phyloP scores from a whole-genome alignment of 208 protist species.

The Wallacemonas rigidus region DNA sequence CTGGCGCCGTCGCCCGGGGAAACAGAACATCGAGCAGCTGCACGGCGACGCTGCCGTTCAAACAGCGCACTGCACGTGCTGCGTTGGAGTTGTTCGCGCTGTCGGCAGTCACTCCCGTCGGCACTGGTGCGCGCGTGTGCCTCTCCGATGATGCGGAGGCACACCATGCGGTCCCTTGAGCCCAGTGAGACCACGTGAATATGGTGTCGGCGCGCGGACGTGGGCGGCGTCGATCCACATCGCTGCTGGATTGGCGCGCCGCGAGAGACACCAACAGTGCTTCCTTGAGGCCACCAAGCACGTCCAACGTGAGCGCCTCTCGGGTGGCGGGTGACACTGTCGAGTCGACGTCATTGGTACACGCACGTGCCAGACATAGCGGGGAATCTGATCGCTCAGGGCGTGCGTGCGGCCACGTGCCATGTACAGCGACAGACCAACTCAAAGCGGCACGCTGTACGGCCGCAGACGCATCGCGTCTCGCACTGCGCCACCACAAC shows the following conservation, averaged over 20 bases:
- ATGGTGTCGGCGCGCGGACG: not conserved
- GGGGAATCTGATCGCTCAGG: too few relatives aligned
- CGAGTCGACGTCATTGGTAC: too few relatives aligned
- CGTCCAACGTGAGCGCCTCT: not conserved
- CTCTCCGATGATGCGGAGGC: too few relatives aligned
- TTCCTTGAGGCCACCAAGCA: not conserved
- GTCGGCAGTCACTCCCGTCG: too few relatives aligned
- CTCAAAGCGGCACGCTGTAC: constrained; percentile 11
- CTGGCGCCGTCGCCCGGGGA: too few relatives aligned
- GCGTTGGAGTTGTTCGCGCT: not conserved
- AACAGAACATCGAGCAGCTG: constrained; percentile 7
- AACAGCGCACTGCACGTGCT: not conserved
- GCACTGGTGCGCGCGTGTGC: too few relatives aligned
- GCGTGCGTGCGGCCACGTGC: not conserved
- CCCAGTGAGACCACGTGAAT: not conserved
- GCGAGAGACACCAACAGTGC: not conserved
- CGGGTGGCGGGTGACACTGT: too few relatives aligned
- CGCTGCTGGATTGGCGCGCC: not conserved
- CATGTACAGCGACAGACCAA: constrained; percentile 17
- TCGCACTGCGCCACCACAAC: not conserved
- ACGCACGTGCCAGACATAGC: too few relatives aligned
- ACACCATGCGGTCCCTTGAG: too few relatives aligned
- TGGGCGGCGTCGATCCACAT: too few relatives aligned
- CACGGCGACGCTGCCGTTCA: not conserved
- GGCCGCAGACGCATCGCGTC: not conserved